Conservation (phyloP, 495 filamentous ascomycete genomes). For the Stereocaulon alpinum region DNA sequence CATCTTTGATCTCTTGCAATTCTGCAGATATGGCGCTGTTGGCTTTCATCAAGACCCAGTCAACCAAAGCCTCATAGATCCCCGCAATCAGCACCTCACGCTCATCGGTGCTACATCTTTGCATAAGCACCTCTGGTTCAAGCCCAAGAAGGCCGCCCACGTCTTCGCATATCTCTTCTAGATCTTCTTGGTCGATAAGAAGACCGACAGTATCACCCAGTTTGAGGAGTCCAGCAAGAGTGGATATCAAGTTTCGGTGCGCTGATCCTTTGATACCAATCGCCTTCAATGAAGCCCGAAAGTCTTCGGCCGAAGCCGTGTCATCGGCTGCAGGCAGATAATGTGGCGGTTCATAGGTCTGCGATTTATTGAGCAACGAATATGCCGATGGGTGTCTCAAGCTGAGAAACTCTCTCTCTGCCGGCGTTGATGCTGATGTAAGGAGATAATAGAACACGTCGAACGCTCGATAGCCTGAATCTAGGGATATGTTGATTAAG, state of each 20-base stretch:
- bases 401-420: conserved; percentile 84
- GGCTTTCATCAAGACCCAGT: conserved; percentile 83
- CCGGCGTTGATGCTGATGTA: conserved; percentile 77
- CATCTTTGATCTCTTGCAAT: conserved; percentile 48
- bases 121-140: conserved; percentile 72
- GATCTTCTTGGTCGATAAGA: conserved; percentile 70
- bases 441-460: conserved; percentile 97
- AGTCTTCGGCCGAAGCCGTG: conserved; percentile 85
- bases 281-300: conserved; percentile 67
- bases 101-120: conserved; percentile 71
- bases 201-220: conserved; percentile 84
- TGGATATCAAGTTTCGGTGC: conserved; percentile 69
- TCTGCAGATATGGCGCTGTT: conserved; percentile 81
- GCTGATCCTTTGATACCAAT: conserved; percentile 85
- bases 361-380: conserved; percentile 65
- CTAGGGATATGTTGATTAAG: conserved; percentile 66
- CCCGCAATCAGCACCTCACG: conserved; percentile 72
- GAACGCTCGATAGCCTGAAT: conserved; percentile 84
- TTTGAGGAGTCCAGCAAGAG: conserved; percentile 78
- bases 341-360: conserved; percentile 75
- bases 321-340: conserved; percentile 94
- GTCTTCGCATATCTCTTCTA: conserved; percentile 84
- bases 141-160: conserved; percentile 76
- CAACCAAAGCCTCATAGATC: conserved; percentile 87
- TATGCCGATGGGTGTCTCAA: conserved; percentile 73